Evolutionary conservation across 805 yeast genomes (phyloP).

Genomic region (Saccharomycopsis lassenensis): DNA sequence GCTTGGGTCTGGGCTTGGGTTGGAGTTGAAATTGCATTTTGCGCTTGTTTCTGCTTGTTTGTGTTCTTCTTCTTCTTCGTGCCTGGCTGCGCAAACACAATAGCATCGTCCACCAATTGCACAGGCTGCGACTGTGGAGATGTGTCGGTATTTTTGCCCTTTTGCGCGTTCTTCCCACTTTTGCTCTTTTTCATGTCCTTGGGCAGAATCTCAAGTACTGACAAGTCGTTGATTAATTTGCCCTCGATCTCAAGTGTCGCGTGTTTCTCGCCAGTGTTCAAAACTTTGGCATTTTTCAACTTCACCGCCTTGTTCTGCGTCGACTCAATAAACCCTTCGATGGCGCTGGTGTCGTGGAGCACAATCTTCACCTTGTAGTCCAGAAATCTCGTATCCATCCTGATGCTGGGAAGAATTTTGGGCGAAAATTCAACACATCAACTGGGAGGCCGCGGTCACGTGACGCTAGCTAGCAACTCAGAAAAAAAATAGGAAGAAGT

Average conservation of each 20-base stretch:
- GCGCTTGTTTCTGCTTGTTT: constrained; percentile 6
- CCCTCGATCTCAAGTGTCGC: constrained; percentile 23
- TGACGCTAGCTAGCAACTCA: no score
- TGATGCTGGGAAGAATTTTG: no score
- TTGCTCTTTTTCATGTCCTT: constrained; percentile 15
- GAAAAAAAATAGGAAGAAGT: no score
- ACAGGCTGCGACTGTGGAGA: constrained; percentile 1
- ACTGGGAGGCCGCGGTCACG: no score
- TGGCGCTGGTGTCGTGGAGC: constrained; percentile 30
- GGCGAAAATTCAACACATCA: no score
- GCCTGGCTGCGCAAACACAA: constrained; percentile 21
- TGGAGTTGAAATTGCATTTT: constrained; percentile 17
- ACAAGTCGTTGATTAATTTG: constrained; percentile 38
- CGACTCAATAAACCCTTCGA: constrained; percentile 32
- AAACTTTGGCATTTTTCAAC: constrained; percentile 25
- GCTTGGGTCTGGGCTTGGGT: constrained; percentile 18
- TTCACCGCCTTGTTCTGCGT: constrained; percentile 30
- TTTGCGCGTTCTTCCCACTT: constrained; percentile 6
- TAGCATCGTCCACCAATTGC: constrained; percentile 24
- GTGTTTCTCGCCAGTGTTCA: constrained; percentile 14
- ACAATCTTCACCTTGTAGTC: constrained; percentile 37
- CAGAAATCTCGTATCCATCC: no score
- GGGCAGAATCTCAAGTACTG: constrained; percentile 43
- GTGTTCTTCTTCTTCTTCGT: constrained; percentile 13
- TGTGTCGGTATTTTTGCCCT: constrained; percentile 13